phyloP scores from a whole-genome alignment of 148 eudicot species.

The Diospyros kaki region DNA sequence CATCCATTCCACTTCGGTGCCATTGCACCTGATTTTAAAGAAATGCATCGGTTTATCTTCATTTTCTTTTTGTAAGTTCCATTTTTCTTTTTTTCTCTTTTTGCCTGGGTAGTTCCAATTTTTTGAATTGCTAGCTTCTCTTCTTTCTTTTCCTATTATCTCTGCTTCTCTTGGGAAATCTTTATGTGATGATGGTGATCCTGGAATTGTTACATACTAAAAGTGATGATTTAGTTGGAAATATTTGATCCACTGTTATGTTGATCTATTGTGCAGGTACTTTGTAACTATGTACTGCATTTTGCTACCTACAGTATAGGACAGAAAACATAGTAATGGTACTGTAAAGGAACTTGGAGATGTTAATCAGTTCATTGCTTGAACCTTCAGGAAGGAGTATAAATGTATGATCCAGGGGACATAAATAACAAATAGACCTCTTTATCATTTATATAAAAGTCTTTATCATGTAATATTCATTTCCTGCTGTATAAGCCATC shows the following conservation, averaged over 20 bases:
- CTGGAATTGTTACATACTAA: neutral
- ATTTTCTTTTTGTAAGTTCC: neutral
- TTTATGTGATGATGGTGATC: neutral
- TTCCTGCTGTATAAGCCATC: slow-evolving; percentile 23
- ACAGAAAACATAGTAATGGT: neutral
- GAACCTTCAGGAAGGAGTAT: no score
- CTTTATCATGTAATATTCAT: neutral
- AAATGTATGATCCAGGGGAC: neutral
- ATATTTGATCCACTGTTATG: neutral
- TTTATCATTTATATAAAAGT: neutral
- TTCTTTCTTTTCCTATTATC: neutral
- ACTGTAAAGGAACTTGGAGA: no score
- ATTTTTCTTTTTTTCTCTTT: neutral
- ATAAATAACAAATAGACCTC: neutral
- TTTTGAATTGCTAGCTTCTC: no score
- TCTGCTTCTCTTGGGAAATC: neutral
- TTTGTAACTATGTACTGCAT: neutral
- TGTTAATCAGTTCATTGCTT: no score
- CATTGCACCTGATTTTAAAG: slow-evolving; percentile 65
- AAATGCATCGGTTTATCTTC: neutral
- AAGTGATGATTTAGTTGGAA: neutral
- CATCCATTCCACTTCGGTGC: slow-evolving; percentile 75
- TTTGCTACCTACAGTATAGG: neutral
- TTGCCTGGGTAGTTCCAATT: neutral
- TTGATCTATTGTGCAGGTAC: neutral